Base-by-base conservation (phyloP, 352 stramenopile genomes). In the Pythium periplocum region DNA sequence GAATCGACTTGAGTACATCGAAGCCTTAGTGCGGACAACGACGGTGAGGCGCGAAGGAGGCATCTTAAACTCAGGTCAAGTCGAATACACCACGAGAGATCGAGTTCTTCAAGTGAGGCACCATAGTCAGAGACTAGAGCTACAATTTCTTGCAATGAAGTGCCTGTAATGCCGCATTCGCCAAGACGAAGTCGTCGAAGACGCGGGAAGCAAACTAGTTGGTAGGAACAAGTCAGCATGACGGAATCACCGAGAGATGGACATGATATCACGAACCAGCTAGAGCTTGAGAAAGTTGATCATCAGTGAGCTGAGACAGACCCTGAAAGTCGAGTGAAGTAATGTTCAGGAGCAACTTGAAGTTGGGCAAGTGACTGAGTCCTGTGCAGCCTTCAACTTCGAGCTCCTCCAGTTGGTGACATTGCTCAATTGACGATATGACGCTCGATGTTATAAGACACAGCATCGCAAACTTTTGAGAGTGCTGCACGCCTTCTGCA, bases 31-130 rank as follows among this genome's bases (percentile, higher is more conserved):
- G 44, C 12, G 2, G 38, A 45, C 1, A 71, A 51, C 40, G 34
- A 3, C 8, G 54, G 54, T 2, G 51, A 48, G 11, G 41, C 32
- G 4, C 43, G 40, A 9, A 70, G 43, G 12, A 70, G 34, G 30
- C 37, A 17, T 12, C 46, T 26, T 11, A 67, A 31, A 4, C 37
- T 53, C 11, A 55, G 34, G 40, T 51, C 48, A n/a, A 63, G 48
- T 9, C 34, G 41, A 32, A 39, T 48, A 30, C 62, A 67, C 62
- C 62, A 70, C 12, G 62, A 70, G 9, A 70, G 38, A 52, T 70
- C 53, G 30, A 64, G 35, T 39, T 48, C 36, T 6, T 7, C 11
- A 17, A 68, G 38, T 10, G 30, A 17, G 41, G 45, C 40, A 9
- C 38, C 42, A 30, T 30, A 30, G 26, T 26, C 17, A n/a, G 31